Evolutionary conservation across 2,329 filamentous ascomycete genomes (phyloP), one percentile per base, ranked within the genome.

Genomic region (Emergomyces pasteurianus): DNA sequence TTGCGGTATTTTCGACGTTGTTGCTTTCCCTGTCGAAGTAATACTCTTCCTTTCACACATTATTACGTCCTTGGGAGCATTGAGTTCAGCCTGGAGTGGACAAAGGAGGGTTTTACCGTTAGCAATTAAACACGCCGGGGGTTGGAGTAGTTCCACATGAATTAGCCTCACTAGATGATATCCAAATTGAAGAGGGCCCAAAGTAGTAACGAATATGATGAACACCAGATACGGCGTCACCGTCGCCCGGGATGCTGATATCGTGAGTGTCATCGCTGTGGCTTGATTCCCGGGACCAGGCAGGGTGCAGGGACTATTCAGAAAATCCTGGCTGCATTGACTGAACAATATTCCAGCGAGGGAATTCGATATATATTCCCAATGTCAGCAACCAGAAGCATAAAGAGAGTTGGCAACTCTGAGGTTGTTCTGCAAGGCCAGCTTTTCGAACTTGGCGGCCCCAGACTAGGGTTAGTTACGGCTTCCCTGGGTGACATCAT

Each of bases 111-210:
- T 28, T 59, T 59, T 58, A 34, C 10, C 55, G 46, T 61, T 18
- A 47, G 52, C 57, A 38, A 64, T 31, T 14, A 10, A 3, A 10
- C 14, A 26, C 10, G 12, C 42, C 26, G 62, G 63, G 31, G 1
- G 21, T 9, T 36, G 36, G 23, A 16, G 18, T 18, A 38, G n/a
- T 46, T 18, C 36, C 21, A n/a, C 59, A 36, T 21, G 12, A n/a
- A 26, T 18, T 52, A 36, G 69, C 7, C 49, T 52, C 81, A 94
- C 91, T 72, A 97, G 76, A 75, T 97, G 92, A 75, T 90, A 96
- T 64, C 94, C 94, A 72, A 96, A 99, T 69, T 96, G 90, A 52
- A 97, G 82, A 1, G 94, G 90, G 0, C 92, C 94, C 21, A 96
- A 77, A 0, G 91, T 95, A 50, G 89, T 84, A 62, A 92, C 80